phyloP scores from a whole-genome alignment of 208 protist genomes.

The Trypanosoma lewisi region DNA sequence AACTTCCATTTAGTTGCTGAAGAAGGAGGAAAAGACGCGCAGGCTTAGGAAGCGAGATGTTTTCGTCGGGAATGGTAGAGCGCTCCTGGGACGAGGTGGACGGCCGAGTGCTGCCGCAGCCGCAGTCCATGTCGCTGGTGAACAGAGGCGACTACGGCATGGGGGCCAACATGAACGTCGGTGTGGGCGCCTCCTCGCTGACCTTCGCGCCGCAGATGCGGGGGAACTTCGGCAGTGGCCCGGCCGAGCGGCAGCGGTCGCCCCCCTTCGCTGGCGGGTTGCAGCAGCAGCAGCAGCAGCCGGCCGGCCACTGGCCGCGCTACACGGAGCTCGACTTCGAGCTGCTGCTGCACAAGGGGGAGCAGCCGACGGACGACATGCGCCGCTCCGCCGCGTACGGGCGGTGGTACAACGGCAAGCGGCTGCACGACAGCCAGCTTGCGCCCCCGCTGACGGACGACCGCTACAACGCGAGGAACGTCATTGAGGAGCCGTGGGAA shows the following conservation, averaged over 20 bases:
- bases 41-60: conserved; percentile 5
- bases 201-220: conserved; percentile 8
- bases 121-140: not conserved
- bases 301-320: conserved; percentile 29
- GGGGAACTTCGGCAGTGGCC: not conserved
- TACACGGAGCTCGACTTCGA: conserved; percentile 88
- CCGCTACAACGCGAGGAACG: conserved; percentile 13
- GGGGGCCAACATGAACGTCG: not conserved
- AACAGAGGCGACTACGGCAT: conserved; percentile 1
- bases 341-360: conserved; percentile 72
- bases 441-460: conserved; percentile 67
- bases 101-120: not conserved
- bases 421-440: conserved; percentile 59
- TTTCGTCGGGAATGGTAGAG: conserved; percentile 20
- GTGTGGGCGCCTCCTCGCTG: not conserved
- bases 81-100: conserved; percentile 25
- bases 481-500: conserved; percentile 73
- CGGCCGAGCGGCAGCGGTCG: conserved; percentile 5
- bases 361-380: conserved; percentile 77
- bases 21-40: not conserved
- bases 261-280: not conserved
- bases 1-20: not conserved
- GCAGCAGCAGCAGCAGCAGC: not conserved
- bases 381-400: conserved; percentile 79
- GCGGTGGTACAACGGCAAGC: conserved; percentile 83